phyloP scores from a whole-genome alignment of 306 rosid genomes.

The Lotus japonicus region DNA sequence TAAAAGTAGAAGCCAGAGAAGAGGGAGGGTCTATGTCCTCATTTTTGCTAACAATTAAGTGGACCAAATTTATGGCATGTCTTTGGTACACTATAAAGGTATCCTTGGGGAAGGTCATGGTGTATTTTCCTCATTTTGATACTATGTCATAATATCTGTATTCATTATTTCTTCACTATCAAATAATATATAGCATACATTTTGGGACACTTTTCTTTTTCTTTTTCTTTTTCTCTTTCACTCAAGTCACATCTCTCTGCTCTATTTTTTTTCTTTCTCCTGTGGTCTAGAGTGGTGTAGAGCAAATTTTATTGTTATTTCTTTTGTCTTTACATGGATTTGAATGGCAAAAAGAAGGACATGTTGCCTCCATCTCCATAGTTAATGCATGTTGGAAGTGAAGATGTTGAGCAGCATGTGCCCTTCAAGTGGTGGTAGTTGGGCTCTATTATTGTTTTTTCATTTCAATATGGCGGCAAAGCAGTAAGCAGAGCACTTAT shows the following conservation, averaged over 20 bases:
- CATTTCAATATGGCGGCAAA: neutral
- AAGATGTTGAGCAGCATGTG: conserved; percentile 19
- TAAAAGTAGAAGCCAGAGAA: conserved; percentile 19
- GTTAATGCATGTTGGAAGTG: conserved; percentile 13
- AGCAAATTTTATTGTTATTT: too few relatives aligned
- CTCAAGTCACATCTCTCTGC: too few relatives aligned
- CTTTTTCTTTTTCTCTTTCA: too few relatives aligned
- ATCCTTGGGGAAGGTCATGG: neutral
- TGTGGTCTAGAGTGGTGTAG: too few relatives aligned
- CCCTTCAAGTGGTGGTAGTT: neutral
- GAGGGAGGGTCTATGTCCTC: conserved; percentile 15
- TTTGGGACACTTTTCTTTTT: too few relatives aligned
- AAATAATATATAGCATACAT: too few relatives aligned
- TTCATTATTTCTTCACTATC: conserved; percentile 7
- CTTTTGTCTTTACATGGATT: neutral
- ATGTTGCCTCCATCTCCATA: neutral
- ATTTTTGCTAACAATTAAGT: conserved; percentile 5
- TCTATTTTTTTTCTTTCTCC: too few relatives aligned
- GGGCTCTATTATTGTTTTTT: neutral
- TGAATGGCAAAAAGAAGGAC: neutral
- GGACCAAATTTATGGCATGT: conserved; percentile 22
- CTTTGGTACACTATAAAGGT: neutral
- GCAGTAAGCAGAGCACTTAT: too few relatives aligned
- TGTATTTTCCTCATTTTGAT: neutral
- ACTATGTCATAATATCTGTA: neutral